Evolutionary conservation across 2,329 filamentous ascomycete genomes (phyloP).

Genomic region (Zymoseptoria ardabiliae): DNA sequence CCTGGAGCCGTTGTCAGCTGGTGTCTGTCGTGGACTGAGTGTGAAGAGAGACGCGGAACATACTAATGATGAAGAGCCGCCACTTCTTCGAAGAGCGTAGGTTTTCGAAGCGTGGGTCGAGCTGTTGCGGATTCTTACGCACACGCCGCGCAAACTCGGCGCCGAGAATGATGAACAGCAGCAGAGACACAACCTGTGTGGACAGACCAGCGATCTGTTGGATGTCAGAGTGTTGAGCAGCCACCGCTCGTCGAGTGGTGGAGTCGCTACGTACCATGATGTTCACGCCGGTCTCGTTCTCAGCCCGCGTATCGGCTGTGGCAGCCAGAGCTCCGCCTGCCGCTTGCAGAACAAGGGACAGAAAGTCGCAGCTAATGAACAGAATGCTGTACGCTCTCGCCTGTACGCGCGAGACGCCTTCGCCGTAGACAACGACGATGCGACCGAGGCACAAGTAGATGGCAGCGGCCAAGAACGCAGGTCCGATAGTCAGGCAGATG

Average conservation of each 20-base stretch:
- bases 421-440: constrained; percentile 49
- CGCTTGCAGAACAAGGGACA: constrained; percentile 50
- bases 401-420: constrained; percentile 15
- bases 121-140: neutral
- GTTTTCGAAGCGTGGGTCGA: neutral
- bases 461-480: constrained; percentile 49
- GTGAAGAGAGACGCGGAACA: neutral
- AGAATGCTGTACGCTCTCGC: constrained; percentile 42
- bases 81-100: neutral
- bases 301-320: constrained; percentile 36
- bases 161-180: constrained; percentile 38
- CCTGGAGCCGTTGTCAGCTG: constrained; percentile 23
- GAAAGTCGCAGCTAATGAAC: constrained; percentile 51
- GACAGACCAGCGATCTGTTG: constrained; percentile 45
- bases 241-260: too few relatives aligned
- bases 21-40: too few relatives aligned
- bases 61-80: neutral
- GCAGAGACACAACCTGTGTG: constrained; percentile 47
- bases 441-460: constrained; percentile 54
- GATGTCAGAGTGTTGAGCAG: neutral
- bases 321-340: constrained; percentile 52
- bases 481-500: constrained; percentile 50
- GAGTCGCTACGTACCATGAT: constrained; percentile 35
- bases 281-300: constrained; percentile 41
- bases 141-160: constrained; percentile 26